Percentiles rank a stretch among this genome's conserved stretches.
phyloP scores from a whole-genome alignment of 2,329 filamentous ascomycete genomes.

The Pseudopyrenochaeta lycopersici region DNA sequence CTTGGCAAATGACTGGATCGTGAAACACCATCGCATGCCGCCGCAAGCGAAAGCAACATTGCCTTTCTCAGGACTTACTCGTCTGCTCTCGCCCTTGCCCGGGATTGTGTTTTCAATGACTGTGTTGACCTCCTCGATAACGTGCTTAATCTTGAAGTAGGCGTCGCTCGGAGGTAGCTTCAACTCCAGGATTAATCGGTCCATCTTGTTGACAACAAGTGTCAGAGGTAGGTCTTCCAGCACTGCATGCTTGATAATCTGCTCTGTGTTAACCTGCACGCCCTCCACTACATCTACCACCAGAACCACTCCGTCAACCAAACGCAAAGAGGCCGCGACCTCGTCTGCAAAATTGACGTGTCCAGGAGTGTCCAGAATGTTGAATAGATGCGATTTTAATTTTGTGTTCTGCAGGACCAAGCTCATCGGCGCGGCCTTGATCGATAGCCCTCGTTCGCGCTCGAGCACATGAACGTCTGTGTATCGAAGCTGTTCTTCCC shows the following conservation, averaged over 20 bases:
- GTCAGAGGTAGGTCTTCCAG: conserved; percentile 89
- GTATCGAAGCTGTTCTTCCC: conserved; percentile 91
- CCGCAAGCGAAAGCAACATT: conserved; percentile 98
- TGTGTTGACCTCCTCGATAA: conserved; percentile 98
- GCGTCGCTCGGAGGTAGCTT: conserved; percentile 94
- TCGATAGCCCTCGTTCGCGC: conserved; percentile 86
- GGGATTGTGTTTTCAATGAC: conserved; percentile 89
- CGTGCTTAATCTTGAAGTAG: conserved; percentile 98
- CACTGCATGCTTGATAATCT: conserved; percentile 95
- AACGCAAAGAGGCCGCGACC: conserved; percentile 83
- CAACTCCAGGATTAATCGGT: conserved; percentile 90
- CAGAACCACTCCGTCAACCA: conserved; percentile 91
- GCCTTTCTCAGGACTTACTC: conserved; percentile 93
- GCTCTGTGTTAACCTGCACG: conserved; percentile 98
- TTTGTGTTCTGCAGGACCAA: conserved; percentile 86
- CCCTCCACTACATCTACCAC: conserved; percentile 97
- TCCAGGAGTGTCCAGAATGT: conserved; percentile 94
- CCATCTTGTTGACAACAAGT: conserved; percentile 96
- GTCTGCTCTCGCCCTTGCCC: conserved; percentile 77
- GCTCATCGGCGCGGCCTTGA: conserved; percentile 95
- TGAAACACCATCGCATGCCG: conserved; percentile 97
- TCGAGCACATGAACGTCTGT: conserved; percentile 92
- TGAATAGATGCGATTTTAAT: conserved; percentile 94
- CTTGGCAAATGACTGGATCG: conserved; percentile 89
- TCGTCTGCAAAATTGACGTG: conserved; percentile 99